Conservation (phyloP, 345 rosid species). For the Eutrema heterophyllum region DNA sequence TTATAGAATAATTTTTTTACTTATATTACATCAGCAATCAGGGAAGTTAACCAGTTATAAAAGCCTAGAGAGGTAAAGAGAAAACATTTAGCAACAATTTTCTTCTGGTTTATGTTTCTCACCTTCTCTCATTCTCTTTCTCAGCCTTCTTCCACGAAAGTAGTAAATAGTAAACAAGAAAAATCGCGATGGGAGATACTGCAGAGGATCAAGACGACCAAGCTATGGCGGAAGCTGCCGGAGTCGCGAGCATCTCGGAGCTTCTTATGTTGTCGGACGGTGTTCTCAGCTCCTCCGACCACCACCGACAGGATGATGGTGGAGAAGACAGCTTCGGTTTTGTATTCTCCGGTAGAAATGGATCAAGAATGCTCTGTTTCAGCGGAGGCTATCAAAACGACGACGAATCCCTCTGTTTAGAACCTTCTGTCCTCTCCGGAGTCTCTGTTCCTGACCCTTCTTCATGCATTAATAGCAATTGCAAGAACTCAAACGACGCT, state of each 20-base stretch:
- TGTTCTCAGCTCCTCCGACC: slow-evolving; percentile 15
- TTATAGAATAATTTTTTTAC: not conserved
- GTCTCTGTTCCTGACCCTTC: slow-evolving; percentile 19
- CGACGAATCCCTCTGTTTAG: slow-evolving; percentile 18
- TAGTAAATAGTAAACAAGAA: not conserved
- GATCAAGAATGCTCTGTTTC: slow-evolving; percentile 77
- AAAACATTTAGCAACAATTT: not conserved
- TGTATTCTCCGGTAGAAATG: slow-evolving; percentile 32
- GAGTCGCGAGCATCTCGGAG: slow-evolving; percentile 55
- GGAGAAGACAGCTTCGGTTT: slow-evolving; percentile 24
- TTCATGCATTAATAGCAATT: slow-evolving; percentile 20
- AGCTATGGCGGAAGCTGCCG: slow-evolving; percentile 10
- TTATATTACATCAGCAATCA: not conserved
- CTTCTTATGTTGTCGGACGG: slow-evolving; percentile 47
- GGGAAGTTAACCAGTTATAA: slow-evolving; percentile 17
- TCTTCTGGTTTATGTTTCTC: not conserved
- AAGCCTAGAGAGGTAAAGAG: slow-evolving; percentile 3
- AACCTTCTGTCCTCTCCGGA: slow-evolving; percentile 20
- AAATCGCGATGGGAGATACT: slow-evolving; percentile 40
- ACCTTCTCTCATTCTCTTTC: slow-evolving; percentile 1
- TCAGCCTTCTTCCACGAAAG: not conserved
- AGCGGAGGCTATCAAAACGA: slow-evolving; percentile 39
- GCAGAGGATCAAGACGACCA: slow-evolving; percentile 19
- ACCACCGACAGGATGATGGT: slow-evolving; percentile 10
- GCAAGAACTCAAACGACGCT: slow-evolving; percentile 16